phyloP scores from a whole-genome alignment of 352 stramenopile species.

The Globisporangium mamillatum region DNA sequence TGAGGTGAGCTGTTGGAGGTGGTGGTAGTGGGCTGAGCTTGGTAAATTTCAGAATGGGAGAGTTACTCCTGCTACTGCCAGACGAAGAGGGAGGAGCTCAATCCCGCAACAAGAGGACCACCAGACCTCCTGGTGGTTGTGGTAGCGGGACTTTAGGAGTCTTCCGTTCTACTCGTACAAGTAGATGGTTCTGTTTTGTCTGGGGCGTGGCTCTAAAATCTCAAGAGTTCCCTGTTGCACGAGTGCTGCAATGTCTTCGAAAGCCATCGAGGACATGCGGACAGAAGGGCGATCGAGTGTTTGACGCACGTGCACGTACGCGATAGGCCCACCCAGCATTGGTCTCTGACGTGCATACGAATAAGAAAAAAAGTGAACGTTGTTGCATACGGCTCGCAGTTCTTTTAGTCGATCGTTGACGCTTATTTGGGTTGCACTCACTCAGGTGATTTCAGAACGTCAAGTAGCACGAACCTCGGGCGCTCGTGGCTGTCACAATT shows the following conservation, averaged over 20 bases:
- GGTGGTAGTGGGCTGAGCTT: conserved; percentile 1
- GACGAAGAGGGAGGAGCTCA: background rate
- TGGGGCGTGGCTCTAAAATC: background rate
- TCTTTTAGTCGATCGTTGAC: conserved; percentile 3
- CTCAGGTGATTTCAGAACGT: background rate
- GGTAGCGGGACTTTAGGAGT: too few relatives aligned
- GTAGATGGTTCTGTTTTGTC: background rate
- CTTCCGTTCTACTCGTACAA: background rate
- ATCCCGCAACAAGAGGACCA: too few relatives aligned
- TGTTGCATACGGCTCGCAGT: background rate
- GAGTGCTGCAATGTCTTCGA: background rate
- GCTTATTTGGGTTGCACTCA: background rate
- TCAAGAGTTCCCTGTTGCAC: background rate
- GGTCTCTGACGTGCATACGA: background rate
- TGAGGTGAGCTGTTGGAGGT: background rate
- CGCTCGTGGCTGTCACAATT: background rate
- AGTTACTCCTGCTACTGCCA: background rate
- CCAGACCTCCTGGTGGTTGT: background rate
- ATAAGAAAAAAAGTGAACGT: background rate
- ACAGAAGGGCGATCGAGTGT: background rate
- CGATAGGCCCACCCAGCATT: background rate
- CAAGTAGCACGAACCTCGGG: background rate
- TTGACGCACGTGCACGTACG: conserved; percentile 3
- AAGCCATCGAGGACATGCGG: background rate
- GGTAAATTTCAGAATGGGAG: conserved; percentile 21